Evolutionary conservation across 495 filamentous ascomycete genomes (phyloP), one percentile per base, ranked within the genome.

Genomic region (Trichoderma gamsii): DNA sequence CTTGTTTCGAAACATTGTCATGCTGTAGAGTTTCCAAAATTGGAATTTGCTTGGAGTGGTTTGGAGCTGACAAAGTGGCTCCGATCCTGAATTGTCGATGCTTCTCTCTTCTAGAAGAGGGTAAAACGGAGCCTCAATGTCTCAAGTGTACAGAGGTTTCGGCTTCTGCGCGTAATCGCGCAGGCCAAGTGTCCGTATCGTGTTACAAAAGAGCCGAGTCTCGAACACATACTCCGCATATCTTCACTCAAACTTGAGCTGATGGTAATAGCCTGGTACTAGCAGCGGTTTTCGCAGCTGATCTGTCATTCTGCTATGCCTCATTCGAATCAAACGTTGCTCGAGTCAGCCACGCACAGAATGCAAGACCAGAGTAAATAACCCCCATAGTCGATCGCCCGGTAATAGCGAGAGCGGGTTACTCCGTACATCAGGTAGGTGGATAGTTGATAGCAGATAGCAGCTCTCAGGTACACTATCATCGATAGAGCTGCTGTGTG

Each of bases 51-150:
- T n/a, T 29, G 1, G 52, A 23, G 29, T 12, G 29, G 6, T 52
- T 23, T 52, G 49, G 49, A 18, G 49, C 49, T 52, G 52, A 16
- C 23, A 29, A 61, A 8, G 12, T 61, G 52, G 12, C 25, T 12
- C 52, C 11, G 29, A 4, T 4, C 52, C 27, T 27, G 0, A 8
- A 11, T 61, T 3, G 52, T 61, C 23, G 8, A 23, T 29, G 15
- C 3, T n/a, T 61, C 25, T 4, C 23, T 61, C 23, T 61, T 61
- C 52, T 61, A 15, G 52, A 61, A 61, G 52, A 61, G 52, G 52
- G 15, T 61, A 23, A 61, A 61, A 61, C 52, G 25, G 52, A 23
- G 52, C 11, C 8, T 23, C 27, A 8, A 3, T 46, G 52, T 61
- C 52, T 61, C 25, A n/a, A 11, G 25, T 29, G 8, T 15, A 29